Conservation (phyloP, 208 protist genomes). For the Spironucleus salmonicida region DNA sequence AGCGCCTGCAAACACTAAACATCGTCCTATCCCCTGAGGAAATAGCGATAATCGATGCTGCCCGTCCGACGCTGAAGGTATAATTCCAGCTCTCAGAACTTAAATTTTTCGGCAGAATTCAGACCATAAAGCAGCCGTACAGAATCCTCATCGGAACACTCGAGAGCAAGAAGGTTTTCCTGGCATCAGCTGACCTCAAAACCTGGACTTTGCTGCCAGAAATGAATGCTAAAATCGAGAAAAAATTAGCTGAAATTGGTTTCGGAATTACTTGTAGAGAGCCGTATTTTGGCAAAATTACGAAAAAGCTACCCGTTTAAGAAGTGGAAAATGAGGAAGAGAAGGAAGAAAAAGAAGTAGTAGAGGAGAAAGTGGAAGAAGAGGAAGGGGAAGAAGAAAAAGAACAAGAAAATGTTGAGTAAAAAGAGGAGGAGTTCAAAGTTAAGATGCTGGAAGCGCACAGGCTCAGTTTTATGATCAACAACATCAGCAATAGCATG, state of each 20-base stretch:
- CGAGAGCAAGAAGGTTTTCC: not conserved
- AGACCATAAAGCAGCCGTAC: not conserved
- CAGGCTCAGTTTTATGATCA: not conserved
- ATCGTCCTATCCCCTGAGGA: not conserved
- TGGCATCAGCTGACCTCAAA: not conserved
- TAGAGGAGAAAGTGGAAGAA: constrained; percentile 1
- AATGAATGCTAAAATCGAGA: not conserved
- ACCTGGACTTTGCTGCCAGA: not conserved
- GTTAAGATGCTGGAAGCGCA: not conserved
- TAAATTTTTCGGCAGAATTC: not conserved
- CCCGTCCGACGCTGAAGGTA: not conserved
- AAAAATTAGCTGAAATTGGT: not conserved
- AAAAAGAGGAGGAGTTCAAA: not conserved
- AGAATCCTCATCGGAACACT: not conserved
- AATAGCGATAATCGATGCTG: not conserved
- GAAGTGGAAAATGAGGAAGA: constrained; percentile 9
- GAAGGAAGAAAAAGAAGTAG: not conserved
- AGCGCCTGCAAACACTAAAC: not conserved
- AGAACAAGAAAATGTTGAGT: not conserved
- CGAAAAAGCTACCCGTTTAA: not conserved
- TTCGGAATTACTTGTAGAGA: not conserved
- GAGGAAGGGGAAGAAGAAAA: constrained; percentile 17
- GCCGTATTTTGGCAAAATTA: not conserved
- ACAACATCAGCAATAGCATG: not conserved
- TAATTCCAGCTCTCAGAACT: not conserved